These are phyloP conservation scores for Cystobasidium tubakii DNA, from an alignment of 768 basidiomycete genomes.

Conservation along the genomic window DNA sequence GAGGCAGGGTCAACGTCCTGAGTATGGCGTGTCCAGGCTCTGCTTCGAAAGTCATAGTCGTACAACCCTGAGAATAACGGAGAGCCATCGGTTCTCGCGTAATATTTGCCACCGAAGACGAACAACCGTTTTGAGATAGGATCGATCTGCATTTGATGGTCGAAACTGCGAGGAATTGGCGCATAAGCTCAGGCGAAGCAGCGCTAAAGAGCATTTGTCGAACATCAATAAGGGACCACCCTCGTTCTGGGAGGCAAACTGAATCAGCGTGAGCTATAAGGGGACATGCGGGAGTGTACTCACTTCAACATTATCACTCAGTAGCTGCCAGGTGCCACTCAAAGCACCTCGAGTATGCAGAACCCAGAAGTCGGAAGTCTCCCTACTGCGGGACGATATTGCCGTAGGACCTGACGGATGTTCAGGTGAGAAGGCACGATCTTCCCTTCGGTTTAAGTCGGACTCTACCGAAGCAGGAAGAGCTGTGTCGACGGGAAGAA, in stretches of 20 bases:
- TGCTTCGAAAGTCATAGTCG: slow-evolving; percentile 4
- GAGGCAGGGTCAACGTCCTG: slow-evolving; percentile 13
- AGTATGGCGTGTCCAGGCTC: slow-evolving; percentile 7
- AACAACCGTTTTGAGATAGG: not conserved
- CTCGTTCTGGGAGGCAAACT: not conserved
- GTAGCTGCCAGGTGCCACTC: slow-evolving; percentile 5
- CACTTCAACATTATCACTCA: slow-evolving; percentile 11
- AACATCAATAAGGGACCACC: slow-evolving; percentile 14
- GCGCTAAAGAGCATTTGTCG: not conserved
- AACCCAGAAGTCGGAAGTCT: slow-evolving; percentile 25
- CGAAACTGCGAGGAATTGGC: slow-evolving; percentile 13
- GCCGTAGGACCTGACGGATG: not conserved
- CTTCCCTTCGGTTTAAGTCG: not conserved
- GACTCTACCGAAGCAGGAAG: not conserved
- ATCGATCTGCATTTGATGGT: slow-evolving; percentile 36
- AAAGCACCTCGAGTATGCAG: slow-evolving; percentile 19
- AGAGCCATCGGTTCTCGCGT: not conserved
- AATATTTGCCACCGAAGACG: slow-evolving; percentile 36
- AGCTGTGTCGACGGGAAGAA: not conserved
- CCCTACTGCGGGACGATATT: not conserved
- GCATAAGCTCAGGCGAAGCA: no score
- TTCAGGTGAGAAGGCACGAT: not conserved
- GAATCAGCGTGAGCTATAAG: not conserved
- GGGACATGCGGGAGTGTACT: not conserved
- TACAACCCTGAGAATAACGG: slow-evolving; percentile 30